These are phyloP conservation scores for Geranium brycei DNA, from an alignment of 345 rosid species.

Conservation along the genomic window DNA sequence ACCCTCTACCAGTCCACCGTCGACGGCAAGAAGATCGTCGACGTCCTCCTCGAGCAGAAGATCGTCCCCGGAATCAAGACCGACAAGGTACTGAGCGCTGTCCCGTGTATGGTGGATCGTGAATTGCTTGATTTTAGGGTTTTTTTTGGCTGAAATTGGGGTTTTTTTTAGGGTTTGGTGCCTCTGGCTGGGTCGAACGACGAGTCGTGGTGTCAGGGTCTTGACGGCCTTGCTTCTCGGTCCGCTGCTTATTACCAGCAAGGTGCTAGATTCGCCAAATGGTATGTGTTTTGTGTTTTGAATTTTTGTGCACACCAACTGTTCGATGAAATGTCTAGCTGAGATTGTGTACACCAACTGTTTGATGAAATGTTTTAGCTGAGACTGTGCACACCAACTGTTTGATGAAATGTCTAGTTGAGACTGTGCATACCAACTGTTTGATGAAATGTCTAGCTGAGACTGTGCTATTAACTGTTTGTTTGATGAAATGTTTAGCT, in stretches of 20 bases:
- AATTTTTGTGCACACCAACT: neutral
- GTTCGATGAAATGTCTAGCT: neutral
- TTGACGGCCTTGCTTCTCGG: constrained; percentile 88
- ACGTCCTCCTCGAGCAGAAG: constrained; percentile 74
- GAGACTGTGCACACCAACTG: neutral
- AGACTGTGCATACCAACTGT: neutral
- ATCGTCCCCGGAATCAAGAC: constrained; percentile 97
- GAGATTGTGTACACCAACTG: neutral
- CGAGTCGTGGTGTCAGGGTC: constrained; percentile 99
- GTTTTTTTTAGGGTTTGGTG: constrained; percentile 63
- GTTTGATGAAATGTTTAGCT: no score
- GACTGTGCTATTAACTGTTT: no score
- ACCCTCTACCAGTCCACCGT: constrained; percentile 85
- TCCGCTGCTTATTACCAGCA: constrained; percentile 96
- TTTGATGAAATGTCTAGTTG: neutral
- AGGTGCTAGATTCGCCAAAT: constrained; percentile 99
- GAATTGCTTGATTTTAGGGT: neutral
- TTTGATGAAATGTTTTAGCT: neutral
- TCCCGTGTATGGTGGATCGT: neutral
- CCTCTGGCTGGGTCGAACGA: constrained; percentile 82
- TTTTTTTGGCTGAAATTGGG: constrained; percentile 1
- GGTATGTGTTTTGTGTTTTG: constrained; percentile 26
- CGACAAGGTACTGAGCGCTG: constrained; percentile 52
- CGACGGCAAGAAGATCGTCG: constrained; percentile 86
- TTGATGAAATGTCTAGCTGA: neutral